These are phyloP conservation scores for Saraca asoca DNA, from an alignment of 331 rosid genomes.

Conservation along the genomic window DNA sequence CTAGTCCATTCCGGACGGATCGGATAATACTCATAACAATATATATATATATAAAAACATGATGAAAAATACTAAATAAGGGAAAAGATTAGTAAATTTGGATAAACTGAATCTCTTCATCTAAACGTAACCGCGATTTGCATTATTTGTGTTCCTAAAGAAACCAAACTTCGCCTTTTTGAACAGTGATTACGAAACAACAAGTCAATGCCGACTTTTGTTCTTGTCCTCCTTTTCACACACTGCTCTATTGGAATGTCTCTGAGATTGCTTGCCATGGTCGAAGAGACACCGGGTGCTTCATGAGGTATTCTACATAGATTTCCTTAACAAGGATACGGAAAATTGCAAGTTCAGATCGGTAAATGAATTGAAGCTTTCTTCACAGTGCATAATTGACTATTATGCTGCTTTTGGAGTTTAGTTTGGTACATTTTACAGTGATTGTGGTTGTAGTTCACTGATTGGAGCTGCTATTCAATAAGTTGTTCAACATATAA, in stretches of 20 bases:
- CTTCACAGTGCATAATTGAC: not conserved
- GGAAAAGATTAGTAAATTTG: no score
- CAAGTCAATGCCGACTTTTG: not conserved
- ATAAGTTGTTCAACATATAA: slow-evolving; percentile 65
- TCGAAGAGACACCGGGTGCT: slow-evolving; percentile 86
- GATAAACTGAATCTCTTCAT: no score
- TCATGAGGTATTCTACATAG: slow-evolving; percentile 79
- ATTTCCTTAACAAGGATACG: slow-evolving; percentile 65
- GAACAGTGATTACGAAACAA: not conserved
- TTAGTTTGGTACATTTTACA: slow-evolving; percentile 43
- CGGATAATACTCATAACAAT: no score
- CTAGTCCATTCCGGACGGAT: no score
- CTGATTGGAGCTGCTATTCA: slow-evolving; percentile 45
- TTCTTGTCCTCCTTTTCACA: no score
- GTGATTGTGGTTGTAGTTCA: slow-evolving; percentile 54
- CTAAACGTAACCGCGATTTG: no score
- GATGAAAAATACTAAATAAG: no score
- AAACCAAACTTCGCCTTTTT: no score
- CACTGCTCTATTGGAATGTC: slow-evolving; percentile 54
- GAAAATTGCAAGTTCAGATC: slow-evolving; percentile 43
- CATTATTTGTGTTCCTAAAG: no score
- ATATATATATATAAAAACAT: no score
- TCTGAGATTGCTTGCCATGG: slow-evolving; percentile 69
- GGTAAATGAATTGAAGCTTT: slow-evolving; percentile 37
- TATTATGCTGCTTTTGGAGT: slow-evolving; percentile 12